Evolutionary conservation across 441 rosid genomes (phyloP).

Genomic region (Brassica balearica): DNA sequence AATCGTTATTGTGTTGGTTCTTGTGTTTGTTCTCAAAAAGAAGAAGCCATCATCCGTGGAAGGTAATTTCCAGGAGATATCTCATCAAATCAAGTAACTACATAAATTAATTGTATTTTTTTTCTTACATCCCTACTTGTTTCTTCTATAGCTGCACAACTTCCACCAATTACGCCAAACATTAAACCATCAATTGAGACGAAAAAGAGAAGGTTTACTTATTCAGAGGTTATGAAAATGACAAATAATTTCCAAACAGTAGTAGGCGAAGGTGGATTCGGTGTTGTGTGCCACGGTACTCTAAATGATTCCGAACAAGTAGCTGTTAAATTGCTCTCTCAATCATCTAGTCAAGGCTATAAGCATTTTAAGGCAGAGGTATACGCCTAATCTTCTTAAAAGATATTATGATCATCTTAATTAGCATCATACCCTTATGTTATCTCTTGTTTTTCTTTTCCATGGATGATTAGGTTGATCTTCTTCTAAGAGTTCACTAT

Average conservation of each 20-base stretch:
- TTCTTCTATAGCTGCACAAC: not conserved
- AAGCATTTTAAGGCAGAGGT: constrained; percentile 40
- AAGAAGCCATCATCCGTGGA: constrained; percentile 4
- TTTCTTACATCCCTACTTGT: not conserved
- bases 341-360: constrained; percentile 40
- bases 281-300: constrained; percentile 32
- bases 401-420: not conserved
- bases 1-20: constrained; percentile 11
- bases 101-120: not conserved
- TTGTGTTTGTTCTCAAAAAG: constrained; percentile 14
- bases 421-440: constrained; percentile 9
- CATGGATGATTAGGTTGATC: constrained; percentile 31
- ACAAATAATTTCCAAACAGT: constrained; percentile 35
- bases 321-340: constrained; percentile 39
- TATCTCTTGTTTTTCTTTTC: not conserved
- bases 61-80: constrained; percentile 16
- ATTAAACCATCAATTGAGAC: constrained; percentile 19
- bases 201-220: constrained; percentile 20
- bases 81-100: not conserved
- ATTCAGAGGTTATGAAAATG: constrained; percentile 41
- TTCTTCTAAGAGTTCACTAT: constrained; percentile 50
- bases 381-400: not conserved
- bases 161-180: not conserved
- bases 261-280: constrained; percentile 40
- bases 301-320: constrained; percentile 31